Base-by-base conservation (phyloP, 768 basidiomycete genomes). In the Chalciporus sphaerocephalus region DNA sequence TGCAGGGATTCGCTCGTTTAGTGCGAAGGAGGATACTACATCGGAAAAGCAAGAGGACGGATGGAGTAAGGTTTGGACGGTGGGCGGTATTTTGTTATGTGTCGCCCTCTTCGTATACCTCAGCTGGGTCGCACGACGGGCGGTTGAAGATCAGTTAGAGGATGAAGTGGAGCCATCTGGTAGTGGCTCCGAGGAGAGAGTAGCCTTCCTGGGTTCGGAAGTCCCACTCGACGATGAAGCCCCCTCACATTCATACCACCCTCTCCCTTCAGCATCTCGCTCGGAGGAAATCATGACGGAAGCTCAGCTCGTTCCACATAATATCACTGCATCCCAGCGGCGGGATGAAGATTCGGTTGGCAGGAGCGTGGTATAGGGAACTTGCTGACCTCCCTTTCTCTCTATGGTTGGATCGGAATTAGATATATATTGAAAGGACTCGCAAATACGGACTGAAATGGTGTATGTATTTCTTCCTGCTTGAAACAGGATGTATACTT, bases 1-100 rank as follows among this genome's bases (percentile, higher is more conserved):
- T 33, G 80, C 82, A 24, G 85, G 85, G 18, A 87, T 93, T 58
- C 84, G 84, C 56, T 88, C 85, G n/a, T 92, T 92, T 67, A 54
- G 63, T 10, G 49, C 54, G 13, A 77, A 80, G 59, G 78, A 79
- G 54, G 78, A 83, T 59, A 64, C 66, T 52, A 50, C 16, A 25
- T 56, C 59, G 17, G 58, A 48, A 32, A 61, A 66, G 35, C 70
- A 60, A 34, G 71, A 73, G 23, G 72, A 75, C 36, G 60, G 70
- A 17, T 78, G 79, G 59, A 72, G 77, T 52, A 62, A 65, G 44
- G 68, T 79, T 58, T 87, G 77, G 75, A 85, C 85, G n/a, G 67
- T 81, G 38, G 68, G 70, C 28, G 89, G 90, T 39, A 77, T 91
- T 47, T 56, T 71, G 20, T 74, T 93, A 1, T 91, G 87, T 61